phyloP scores from a whole-genome alignment of 345 rosid species.

The Eucalyptus regnans region DNA sequence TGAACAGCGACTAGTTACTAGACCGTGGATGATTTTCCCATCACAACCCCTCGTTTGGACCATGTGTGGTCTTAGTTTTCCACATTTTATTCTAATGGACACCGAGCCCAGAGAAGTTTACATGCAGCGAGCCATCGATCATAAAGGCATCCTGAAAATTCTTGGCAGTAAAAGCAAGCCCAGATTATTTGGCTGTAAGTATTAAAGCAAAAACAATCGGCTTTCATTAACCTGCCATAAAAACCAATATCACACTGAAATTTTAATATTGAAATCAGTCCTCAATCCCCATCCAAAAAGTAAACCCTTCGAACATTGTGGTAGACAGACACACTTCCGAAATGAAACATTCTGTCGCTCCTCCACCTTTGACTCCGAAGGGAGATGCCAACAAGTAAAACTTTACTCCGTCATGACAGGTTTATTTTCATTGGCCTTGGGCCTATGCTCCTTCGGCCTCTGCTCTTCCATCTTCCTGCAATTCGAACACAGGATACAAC shows the following conservation, averaged over 20 bases:
- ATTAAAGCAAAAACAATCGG: neutral
- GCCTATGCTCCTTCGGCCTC: slow-evolving; percentile 88
- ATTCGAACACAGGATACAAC: neutral
- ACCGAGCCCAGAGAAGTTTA: neutral
- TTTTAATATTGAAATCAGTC: neutral
- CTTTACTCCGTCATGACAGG: slow-evolving; percentile 83
- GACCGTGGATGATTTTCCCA: neutral
- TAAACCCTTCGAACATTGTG: neutral
- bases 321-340: neutral
- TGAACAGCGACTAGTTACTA: neutral
- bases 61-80: neutral
- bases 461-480: slow-evolving; percentile 87
- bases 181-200: neutral
- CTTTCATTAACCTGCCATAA: neutral
- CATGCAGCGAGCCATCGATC: neutral
- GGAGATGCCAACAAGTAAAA: neutral
- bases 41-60: neutral
- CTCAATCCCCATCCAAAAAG: neutral
- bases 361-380: neutral
- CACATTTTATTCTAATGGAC: neutral
- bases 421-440: slow-evolving; percentile 91
- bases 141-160: neutral
- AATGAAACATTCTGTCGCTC: neutral
- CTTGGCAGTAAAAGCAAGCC: neutral
- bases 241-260: neutral